phyloP scores from a whole-genome alignment of 2,329 filamentous ascomycete species.

The Beauveria sp. region DNA sequence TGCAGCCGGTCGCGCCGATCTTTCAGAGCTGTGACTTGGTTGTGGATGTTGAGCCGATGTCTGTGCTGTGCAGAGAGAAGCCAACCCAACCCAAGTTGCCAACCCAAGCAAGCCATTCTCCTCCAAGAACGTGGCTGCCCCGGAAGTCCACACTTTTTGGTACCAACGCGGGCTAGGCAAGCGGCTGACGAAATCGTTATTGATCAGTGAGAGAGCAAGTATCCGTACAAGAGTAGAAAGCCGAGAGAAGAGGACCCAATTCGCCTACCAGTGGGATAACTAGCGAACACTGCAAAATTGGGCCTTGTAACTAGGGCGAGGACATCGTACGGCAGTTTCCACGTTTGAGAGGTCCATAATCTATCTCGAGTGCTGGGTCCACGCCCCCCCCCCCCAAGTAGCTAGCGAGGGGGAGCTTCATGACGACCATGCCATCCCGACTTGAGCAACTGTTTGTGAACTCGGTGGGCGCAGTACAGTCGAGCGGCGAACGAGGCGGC shows the following conservation, averaged over 20 bases:
- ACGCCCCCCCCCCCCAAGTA: conserved; percentile 7
- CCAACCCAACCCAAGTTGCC: not conserved
- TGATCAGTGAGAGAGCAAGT: not conserved
- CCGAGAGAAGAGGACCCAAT: not conserved
- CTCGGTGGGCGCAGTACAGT: not conserved
- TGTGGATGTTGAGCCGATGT: conserved; percentile 6
- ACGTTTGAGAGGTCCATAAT: not conserved
- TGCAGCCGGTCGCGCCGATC: not conserved
- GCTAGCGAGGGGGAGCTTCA: conserved; percentile 4
- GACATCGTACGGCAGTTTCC: conserved; percentile 1
- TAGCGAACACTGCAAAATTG: not conserved
- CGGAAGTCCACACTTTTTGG: not conserved
- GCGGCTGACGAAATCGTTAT: not conserved
- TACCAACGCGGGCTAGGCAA: not conserved
- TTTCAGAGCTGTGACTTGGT: conserved; percentile 3
- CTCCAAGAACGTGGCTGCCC: conserved; percentile 1
- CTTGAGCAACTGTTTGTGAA: conserved; percentile 1
- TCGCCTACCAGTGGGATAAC: not conserved
- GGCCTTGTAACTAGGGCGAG: not conserved
- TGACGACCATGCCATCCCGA: conserved; percentile 3
- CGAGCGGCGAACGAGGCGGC: conserved; percentile 2
- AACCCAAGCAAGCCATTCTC: not conserved
- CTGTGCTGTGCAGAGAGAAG: conserved; percentile 1
- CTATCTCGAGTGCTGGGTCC: conserved; percentile 4
- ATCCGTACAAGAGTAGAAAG: not conserved